Evolutionary conservation across 2,329 filamentous ascomycete species (phyloP), one percentile per base, ranked within the genome.

Genomic region (Penicillium capsulatum): DNA sequence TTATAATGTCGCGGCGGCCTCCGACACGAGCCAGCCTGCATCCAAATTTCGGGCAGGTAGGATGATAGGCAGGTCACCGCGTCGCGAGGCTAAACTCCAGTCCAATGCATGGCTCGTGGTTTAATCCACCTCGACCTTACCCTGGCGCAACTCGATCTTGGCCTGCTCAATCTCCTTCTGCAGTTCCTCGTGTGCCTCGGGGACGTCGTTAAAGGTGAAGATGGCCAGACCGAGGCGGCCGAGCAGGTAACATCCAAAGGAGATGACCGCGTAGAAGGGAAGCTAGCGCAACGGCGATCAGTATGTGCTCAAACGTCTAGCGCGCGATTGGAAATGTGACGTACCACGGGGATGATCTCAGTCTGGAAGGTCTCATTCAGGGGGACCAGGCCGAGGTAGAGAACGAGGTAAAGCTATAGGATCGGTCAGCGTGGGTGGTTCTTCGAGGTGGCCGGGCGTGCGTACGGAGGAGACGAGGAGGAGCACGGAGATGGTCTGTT

Each of bases 121-220:
- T 59, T 59, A 71, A 44, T 70, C 64, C 33, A 70, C 66, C 37
- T 69, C 67, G 31, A 71, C 60, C 37, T 67, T 68, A 38, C 53
- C 58, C 44, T 55, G 50, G 45, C 68, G 64, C 55, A 72, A 51
- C 38, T 69, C 64, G 35, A 63, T 55, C 53, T 66, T 68, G 42
- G 68, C 66, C 40, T 53, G 63, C 62, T 62, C 62, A 83, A 73
- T 94, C 84, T 97, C 86, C 56, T 71, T 74, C 76, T 92, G 88
- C 56, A 98, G 73, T 70, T 96, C 90, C 63, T 83, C 80, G 69
- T 97, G 85, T 36, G 92, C 92, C 47, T 87, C 79, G 38, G 91
- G 90, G 34, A 94, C 88, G 68, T 97, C 90, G 74, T 95, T 92
- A 77, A 98, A 98, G 41, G 88, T 95, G 63, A 95, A 76, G 56